Conservation (phyloP, 257 asterid genomes). For the Mentha longifolia region DNA sequence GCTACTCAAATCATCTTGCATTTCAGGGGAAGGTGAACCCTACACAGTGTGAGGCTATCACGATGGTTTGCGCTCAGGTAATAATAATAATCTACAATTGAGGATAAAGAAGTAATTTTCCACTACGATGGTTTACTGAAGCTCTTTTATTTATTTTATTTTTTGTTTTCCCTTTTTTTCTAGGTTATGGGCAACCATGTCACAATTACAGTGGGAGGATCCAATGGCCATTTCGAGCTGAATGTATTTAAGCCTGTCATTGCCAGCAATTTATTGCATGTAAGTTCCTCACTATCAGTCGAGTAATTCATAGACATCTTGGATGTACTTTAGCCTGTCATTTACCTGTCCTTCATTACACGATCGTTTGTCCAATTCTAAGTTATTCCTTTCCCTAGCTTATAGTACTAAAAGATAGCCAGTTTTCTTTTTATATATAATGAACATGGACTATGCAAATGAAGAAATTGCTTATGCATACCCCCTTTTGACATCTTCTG, state of each 20-base stretch:
- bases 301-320: slow-evolving; percentile 13
- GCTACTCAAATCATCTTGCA: slow-evolving; percentile 30
- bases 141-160: not conserved
- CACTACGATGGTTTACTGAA: slow-evolving; percentile 13
- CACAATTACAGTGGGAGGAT: slow-evolving; percentile 89
- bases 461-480: not conserved
- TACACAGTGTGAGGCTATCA: slow-evolving; percentile 96
- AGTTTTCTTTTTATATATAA: not conserved
- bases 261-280: slow-evolving; percentile 87
- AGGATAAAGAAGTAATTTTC: slow-evolving; percentile 16
- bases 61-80: slow-evolving; percentile 99
- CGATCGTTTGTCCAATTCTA: not conserved
- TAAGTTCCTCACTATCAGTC: slow-evolving; percentile 40
- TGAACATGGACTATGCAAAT: not conserved
- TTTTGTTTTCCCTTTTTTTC: slow-evolving; percentile 4
- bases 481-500: not conserved
- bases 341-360: not conserved
- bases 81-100: slow-evolving; percentile 18
- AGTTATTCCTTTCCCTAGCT: not conserved
- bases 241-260: slow-evolving; percentile 96
- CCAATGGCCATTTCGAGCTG: slow-evolving; percentile 94
- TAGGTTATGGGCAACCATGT: slow-evolving; percentile 96
- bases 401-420: not conserved
- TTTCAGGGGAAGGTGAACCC: slow-evolving; percentile 98
- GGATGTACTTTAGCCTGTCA: not conserved